phyloP scores from a whole-genome alignment of 331 rosid species.

The Ulmus americana region DNA sequence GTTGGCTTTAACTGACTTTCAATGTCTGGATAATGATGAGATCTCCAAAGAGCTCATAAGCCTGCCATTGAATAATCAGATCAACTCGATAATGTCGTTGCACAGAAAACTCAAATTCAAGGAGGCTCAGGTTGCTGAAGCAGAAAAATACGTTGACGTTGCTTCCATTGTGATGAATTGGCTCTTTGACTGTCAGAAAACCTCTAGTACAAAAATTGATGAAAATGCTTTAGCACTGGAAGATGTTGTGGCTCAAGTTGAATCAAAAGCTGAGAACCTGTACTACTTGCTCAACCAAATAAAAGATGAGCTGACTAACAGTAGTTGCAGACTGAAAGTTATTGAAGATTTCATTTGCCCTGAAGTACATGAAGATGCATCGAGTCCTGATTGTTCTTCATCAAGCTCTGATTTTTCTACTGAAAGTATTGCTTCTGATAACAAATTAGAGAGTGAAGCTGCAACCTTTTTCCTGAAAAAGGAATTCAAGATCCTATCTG shows the following conservation, averaged over 20 bases:
- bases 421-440: slow-evolving; percentile 38
- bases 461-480: slow-evolving; percentile 35
- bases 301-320: slow-evolving; percentile 36
- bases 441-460: slow-evolving; percentile 20
- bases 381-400: slow-evolving; percentile 48
- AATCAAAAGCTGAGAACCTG: slow-evolving; percentile 33
- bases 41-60: slow-evolving; percentile 37
- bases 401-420: slow-evolving; percentile 54
- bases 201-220: slow-evolving; percentile 25
- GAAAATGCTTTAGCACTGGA: slow-evolving; percentile 32
- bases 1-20: slow-evolving; percentile 52
- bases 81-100: slow-evolving; percentile 32
- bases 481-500: slow-evolving; percentile 44
- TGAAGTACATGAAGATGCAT: slow-evolving; percentile 44
- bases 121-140: slow-evolving; percentile 39
- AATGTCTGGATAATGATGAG: slow-evolving; percentile 35
- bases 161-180: slow-evolving; percentile 50
- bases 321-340: slow-evolving; percentile 43
- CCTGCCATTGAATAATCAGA: slow-evolving; percentile 40
- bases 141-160: slow-evolving; percentile 46
- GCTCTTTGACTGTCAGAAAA: slow-evolving; percentile 40
- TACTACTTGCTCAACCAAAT: slow-evolving; percentile 39
- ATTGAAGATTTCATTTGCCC: slow-evolving; percentile 38
- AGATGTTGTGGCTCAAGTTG: slow-evolving; percentile 37
- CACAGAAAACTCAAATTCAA: slow-evolving; percentile 39